A percentile compares a stretch with the other conserved stretches of the same genome.
Evolutionary conservation across 768 basidiomycete species (phyloP).

Genomic region (Leccinum variicolor): DNA sequence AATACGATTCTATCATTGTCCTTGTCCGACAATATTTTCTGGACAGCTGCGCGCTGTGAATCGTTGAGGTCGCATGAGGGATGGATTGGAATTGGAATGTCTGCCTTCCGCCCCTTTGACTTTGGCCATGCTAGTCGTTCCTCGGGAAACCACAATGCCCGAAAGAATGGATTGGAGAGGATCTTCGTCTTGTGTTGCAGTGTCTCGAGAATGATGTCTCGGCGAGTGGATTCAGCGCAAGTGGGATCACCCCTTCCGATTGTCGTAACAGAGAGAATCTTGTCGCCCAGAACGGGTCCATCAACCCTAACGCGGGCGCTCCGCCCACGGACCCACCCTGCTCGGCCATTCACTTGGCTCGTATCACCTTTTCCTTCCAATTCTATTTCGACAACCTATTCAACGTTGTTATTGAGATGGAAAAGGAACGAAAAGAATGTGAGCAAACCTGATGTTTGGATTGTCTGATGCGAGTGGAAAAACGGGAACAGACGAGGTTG

Average conservation of each 20-base stretch:
- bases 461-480: conserved; percentile 40
- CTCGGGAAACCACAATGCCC: conserved; percentile 26
- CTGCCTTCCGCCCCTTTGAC: background rate
- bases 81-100: background rate
- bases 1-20: conserved; percentile 21
- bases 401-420: background rate
- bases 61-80: conserved; percentile 14
- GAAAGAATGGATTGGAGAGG: conserved; percentile 24
- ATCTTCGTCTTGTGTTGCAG: conserved; percentile 20
- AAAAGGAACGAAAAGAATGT: background rate
- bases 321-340: conserved; percentile 34
- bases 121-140: conserved; percentile 18
- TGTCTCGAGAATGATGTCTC: conserved; percentile 17
- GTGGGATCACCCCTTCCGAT: conserved; percentile 55
- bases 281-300: conserved; percentile 13
- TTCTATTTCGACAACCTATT: conserved; percentile 21
- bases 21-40: conserved; percentile 24
- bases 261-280: conserved; percentile 39
- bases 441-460: conserved; percentile 39
- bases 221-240: conserved; percentile 43
- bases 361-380: background rate
- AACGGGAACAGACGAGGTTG: conserved; percentile 38
- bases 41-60: conserved; percentile 29
- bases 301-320: conserved; percentile 30
- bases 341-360: conserved; percentile 16